These are phyloP conservation scores for Porpolomopsis calyptriformis DNA, from an alignment of 768 basidiomycete species.

Conservation along the genomic window DNA sequence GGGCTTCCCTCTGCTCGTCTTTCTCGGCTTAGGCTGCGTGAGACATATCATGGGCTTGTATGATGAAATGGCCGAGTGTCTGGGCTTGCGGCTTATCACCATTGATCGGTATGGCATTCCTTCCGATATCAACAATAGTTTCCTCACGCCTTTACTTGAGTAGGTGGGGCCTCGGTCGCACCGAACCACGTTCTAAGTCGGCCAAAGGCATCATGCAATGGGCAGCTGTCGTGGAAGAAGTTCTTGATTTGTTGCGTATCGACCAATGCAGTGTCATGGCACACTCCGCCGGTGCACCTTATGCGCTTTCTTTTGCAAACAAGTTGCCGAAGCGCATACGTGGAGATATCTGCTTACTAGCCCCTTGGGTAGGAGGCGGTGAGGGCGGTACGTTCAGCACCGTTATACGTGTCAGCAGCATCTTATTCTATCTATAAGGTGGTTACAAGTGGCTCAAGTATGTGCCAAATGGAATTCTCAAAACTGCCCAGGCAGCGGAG, in stretches of 20 bases:
- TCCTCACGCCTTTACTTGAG: slow-evolving; percentile 9
- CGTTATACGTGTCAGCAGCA: not conserved
- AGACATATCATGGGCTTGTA: slow-evolving; percentile 91
- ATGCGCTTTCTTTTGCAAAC: slow-evolving; percentile 82
- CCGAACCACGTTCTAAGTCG: slow-evolving; percentile 57
- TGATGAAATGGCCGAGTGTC: slow-evolving; percentile 88
- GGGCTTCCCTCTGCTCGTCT: slow-evolving; percentile 86
- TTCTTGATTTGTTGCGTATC: slow-evolving; percentile 72
- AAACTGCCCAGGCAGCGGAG: slow-evolving; percentile 93
- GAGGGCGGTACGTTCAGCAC: slow-evolving; percentile 60
- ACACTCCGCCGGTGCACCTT: slow-evolving; percentile 92
- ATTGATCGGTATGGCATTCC: slow-evolving; percentile 63
- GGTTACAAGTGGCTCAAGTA: slow-evolving; percentile 97
- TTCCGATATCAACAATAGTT: slow-evolving; percentile 7
- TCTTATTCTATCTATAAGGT: slow-evolving; percentile 26
- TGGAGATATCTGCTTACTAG: slow-evolving; percentile 80
- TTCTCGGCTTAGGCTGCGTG: slow-evolving; percentile 89
- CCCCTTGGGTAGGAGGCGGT: slow-evolving; percentile 92
- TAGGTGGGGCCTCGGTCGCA: slow-evolving; percentile 90
- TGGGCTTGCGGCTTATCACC: slow-evolving; percentile 83
- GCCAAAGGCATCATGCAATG: slow-evolving; percentile 81
- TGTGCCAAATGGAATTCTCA: slow-evolving; percentile 84
- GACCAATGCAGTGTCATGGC: slow-evolving; percentile 82
- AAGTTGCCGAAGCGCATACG: slow-evolving; percentile 62
- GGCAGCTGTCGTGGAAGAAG: slow-evolving; percentile 84